These are phyloP conservation scores for Trapa incisa DNA, from an alignment of 345 rosid genomes.

Conservation along the genomic window DNA sequence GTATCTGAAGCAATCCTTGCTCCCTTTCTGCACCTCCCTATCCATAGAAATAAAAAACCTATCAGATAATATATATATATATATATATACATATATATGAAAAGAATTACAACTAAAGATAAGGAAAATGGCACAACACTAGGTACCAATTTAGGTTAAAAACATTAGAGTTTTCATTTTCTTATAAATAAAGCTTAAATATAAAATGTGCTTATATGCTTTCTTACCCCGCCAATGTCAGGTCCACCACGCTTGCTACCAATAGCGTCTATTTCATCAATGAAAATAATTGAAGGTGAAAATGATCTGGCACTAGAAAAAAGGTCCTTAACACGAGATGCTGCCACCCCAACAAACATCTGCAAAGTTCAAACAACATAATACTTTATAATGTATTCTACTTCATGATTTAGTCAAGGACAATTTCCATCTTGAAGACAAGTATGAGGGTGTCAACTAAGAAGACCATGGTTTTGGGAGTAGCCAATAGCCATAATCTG, in stretches of 20 bases:
- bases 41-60: slow-evolving; percentile 13
- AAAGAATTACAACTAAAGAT: neutral
- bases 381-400: neutral
- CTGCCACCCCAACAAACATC: slow-evolving; percentile 99
- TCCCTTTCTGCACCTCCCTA: slow-evolving; percentile 99
- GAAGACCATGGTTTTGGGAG: neutral
- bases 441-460: neutral
- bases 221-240: slow-evolving; percentile 90
- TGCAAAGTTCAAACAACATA: slow-evolving; percentile 17
- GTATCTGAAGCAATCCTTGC: slow-evolving; percentile 93
- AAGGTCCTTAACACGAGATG: slow-evolving; percentile 98
- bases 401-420: neutral
- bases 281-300: slow-evolving; percentile 89
- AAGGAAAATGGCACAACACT: neutral
- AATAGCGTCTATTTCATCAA: slow-evolving; percentile 97
- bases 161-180: neutral
- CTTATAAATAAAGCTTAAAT: neutral
- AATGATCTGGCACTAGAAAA: slow-evolving; percentile 83
- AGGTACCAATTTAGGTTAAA: neutral
- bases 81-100: neutral
- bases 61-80: neutral
- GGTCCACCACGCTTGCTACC: slow-evolving; percentile 99
- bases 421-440: neutral
- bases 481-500: neutral
- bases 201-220: neutral